Conservation (phyloP, 169 alveolate genomes). For the Fabrea salina region DNA sequence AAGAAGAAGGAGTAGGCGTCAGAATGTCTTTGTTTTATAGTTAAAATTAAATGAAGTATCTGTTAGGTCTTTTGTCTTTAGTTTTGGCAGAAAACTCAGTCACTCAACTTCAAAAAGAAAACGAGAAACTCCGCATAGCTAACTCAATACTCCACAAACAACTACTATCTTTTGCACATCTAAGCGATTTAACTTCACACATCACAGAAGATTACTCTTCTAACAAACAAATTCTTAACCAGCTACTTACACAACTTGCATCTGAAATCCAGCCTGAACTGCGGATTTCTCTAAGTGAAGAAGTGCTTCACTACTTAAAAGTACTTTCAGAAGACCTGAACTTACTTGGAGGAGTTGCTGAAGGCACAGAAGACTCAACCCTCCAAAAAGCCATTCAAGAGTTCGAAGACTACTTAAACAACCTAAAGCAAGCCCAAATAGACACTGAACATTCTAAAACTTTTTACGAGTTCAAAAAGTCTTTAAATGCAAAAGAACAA, state of each 20-base stretch:
- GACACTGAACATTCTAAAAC: slow-evolving; percentile 1
- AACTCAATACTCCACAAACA: slow-evolving; percentile 19
- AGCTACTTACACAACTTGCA: not conserved
- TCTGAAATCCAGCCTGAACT: not conserved
- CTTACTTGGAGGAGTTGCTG: not conserved
- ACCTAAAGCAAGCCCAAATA: not conserved
- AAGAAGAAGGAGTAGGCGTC: too few relatives aligned
- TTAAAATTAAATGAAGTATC: too few relatives aligned
- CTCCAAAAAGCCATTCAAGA: not conserved
- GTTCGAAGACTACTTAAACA: not conserved
- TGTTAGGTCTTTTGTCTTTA: not conserved
- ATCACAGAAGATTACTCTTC: slow-evolving; percentile 5
- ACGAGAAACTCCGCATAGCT: slow-evolving; percentile 23
- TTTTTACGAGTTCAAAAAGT: not conserved
- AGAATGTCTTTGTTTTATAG: too few relatives aligned
- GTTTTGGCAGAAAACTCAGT: not conserved
- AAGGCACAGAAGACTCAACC: not conserved
- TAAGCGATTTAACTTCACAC: not conserved
- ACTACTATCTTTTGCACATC: not conserved
- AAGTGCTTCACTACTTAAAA: not conserved
- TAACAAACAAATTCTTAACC: slow-evolving; percentile 7
- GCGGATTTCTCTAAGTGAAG: not conserved
- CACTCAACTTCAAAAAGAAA: not conserved
- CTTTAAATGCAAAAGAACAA: slow-evolving; percentile 3
- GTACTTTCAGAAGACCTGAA: not conserved